Evolutionary conservation across 2,329 filamentous ascomycete species (phyloP).

Genomic region (Fusarium piperis): DNA sequence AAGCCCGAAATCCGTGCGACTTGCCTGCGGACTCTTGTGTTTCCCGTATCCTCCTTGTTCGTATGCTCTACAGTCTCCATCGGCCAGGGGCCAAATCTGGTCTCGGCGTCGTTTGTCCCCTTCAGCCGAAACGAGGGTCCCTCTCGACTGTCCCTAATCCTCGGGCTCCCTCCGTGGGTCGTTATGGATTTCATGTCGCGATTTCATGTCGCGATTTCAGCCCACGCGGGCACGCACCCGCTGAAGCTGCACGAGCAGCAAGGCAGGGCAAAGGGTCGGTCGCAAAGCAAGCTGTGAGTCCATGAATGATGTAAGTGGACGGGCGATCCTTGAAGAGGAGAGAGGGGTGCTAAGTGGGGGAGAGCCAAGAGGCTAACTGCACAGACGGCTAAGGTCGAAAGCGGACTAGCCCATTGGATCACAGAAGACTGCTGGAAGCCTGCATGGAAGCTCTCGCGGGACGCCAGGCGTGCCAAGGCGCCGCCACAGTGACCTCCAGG

Average conservation of each 20-base stretch:
- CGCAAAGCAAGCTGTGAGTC: conserved; percentile 30
- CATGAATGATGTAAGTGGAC: conserved; percentile 43
- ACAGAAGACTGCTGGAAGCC: conserved; percentile 41
- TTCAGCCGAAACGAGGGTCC: conserved; percentile 5
- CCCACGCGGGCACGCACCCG: conserved; percentile 15
- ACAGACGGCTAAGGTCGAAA: conserved; percentile 12
- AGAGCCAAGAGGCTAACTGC: conserved; percentile 28
- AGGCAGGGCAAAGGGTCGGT: conserved; percentile 17
- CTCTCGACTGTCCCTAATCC: conserved; percentile 6
- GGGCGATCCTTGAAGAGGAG: conserved; percentile 29
- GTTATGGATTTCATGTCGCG: conserved; percentile 16
- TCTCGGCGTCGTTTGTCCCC: conserved; percentile 14
- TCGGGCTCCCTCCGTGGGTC: conserved; percentile 20
- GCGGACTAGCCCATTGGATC: conserved; percentile 17
- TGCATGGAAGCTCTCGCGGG: conserved; percentile 39
- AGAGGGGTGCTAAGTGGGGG: conserved; percentile 32
- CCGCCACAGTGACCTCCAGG: conserved; percentile 24
- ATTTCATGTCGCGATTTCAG: conserved; percentile 23
- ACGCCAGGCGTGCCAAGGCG: conserved; percentile 19
- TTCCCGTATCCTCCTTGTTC: not conserved
- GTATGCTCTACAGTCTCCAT: not conserved
- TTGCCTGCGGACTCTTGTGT: not conserved
- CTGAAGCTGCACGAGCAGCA: conserved; percentile 16
- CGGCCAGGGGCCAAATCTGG: not conserved
- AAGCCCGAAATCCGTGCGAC: not conserved